Conservation (phyloP, 352 stramenopile genomes). For the Globisporangium parvum region DNA sequence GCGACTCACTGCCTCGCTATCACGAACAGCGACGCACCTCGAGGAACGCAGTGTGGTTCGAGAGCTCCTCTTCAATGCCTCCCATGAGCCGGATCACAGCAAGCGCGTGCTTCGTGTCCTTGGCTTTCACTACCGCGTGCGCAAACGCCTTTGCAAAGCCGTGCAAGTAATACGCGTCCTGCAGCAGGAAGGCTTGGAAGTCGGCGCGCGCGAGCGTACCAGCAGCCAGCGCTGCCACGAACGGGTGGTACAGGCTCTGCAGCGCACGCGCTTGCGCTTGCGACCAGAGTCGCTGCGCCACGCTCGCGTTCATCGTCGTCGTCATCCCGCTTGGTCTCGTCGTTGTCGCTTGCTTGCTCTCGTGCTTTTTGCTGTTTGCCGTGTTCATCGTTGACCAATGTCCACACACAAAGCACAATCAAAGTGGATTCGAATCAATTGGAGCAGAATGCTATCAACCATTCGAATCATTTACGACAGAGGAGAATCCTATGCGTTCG, state of each 20-base stretch:
- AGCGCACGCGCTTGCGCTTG: constrained; percentile 22
- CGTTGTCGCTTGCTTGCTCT: no score
- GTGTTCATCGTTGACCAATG: no score
- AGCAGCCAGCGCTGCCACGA: constrained; percentile 29
- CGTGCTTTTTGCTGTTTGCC: no score
- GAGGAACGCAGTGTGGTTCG: constrained; percentile 39
- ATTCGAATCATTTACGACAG: no score
- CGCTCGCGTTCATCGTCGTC: constrained; percentile 2
- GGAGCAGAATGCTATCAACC: no score
- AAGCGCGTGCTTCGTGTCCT: constrained; percentile 24
- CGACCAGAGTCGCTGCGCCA: constrained; percentile 28
- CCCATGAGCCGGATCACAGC: constrained; percentile 35
- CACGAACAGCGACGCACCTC: constrained; percentile 11
- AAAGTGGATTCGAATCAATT: no score
- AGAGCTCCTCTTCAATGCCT: constrained; percentile 40
- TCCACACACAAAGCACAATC: no score
- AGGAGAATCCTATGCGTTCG: no score
- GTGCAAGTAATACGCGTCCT: constrained; percentile 52
- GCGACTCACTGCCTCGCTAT: background rate
- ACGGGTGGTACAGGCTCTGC: constrained; percentile 49
- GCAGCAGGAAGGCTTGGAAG: constrained; percentile 46
- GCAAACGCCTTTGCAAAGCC: constrained; percentile 49
- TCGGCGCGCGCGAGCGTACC: constrained; percentile 22
- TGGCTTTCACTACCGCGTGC: constrained; percentile 35
- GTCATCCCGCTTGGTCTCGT: background rate